Base-by-base conservation (phyloP, 352 stramenopile genomes). In the Phytopythium kandeliae region DNA sequence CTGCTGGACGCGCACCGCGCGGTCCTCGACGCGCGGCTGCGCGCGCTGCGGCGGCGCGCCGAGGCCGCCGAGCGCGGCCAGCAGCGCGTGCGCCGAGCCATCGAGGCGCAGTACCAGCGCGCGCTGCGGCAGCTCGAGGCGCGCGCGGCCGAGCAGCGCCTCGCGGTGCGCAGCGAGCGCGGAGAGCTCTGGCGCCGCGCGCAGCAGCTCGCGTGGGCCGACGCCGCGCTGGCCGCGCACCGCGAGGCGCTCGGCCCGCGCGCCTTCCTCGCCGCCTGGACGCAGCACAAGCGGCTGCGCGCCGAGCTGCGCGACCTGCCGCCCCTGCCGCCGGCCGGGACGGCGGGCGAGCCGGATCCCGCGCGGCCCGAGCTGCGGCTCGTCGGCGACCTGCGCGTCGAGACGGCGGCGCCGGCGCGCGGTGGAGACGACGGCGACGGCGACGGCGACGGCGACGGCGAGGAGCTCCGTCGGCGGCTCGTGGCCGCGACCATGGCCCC, bases 181-280 rank as follows among this genome's bases (percentile, higher is more conserved):
- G 59, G 87, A 17, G 82, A 93, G 47, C 74, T 82, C 12, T 48
- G 77, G 35, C 75, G 79, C 0, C 78, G 91, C 46, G 31, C 72
- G 12, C 67, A 92, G 43, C 74, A 89, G 30, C 84, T 92, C 35
- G 77, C 82, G 16, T 92, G 82, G 82, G 55, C 80, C 19, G 79
- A 89, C 24, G 65, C 73, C 31, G 74, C 70, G 28, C 62, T 92
- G 0, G 66, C 80, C 0, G 63, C 71, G n/a, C 63, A 74, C 12
- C 79, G 82, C n/a, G 57, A 55, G 1, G 28, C 65, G 25, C 54
- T 71, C 0, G 62, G 69, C 15, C 60, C 76, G 0, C 61, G 88
- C 22, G 75, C 85, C 19, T 92, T 92, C 37, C 60, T 92, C 11
- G 55, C 63, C 0, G 65, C 68, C 2, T 92, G 82, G 81, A 75